Evolutionary conservation across 306 rosid genomes (phyloP).

Genomic region (Cicer judaicum): DNA sequence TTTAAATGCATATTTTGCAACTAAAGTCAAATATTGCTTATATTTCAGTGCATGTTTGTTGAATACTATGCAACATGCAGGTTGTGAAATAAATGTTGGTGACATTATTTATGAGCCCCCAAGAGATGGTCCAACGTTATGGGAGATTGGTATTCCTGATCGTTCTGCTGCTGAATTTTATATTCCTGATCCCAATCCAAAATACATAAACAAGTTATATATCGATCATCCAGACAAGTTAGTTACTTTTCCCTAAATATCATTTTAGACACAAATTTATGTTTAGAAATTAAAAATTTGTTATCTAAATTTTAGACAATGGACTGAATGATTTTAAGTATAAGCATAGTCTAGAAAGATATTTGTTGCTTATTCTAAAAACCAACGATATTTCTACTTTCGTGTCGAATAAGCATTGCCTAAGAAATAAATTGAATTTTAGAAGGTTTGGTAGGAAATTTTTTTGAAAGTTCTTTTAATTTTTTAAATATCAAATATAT

Average conservation of each 20-base stretch:
- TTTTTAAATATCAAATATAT: no score
- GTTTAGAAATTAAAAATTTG: neutral
- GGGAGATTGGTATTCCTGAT: conserved; percentile 94
- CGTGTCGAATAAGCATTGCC: neutral
- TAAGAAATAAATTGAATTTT: neutral
- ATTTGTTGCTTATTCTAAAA: no score
- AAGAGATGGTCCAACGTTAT: conserved; percentile 78
- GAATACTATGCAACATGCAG: conserved; percentile 48
- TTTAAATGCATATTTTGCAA: neutral
- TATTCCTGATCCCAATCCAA: conserved; percentile 78
- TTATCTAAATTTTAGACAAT: neutral
- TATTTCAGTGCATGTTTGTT: neutral
- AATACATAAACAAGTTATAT: conserved; percentile 67
- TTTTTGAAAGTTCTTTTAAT: no score
- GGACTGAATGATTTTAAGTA: neutral
- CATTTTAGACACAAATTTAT: neutral
- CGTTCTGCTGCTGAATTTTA: conserved; percentile 82
- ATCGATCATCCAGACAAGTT: conserved; percentile 79
- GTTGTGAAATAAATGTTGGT: conserved; percentile 59
- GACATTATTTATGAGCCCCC: conserved; percentile 66
- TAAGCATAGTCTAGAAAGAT: no score
- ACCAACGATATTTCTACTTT: neutral
- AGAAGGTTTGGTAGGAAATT: no score
- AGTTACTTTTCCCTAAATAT: conserved; percentile 2
- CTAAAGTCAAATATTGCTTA: neutral